Base-by-base conservation (phyloP, 2,329 filamentous ascomycete species). In the Curvularia hawaiiensis region DNA sequence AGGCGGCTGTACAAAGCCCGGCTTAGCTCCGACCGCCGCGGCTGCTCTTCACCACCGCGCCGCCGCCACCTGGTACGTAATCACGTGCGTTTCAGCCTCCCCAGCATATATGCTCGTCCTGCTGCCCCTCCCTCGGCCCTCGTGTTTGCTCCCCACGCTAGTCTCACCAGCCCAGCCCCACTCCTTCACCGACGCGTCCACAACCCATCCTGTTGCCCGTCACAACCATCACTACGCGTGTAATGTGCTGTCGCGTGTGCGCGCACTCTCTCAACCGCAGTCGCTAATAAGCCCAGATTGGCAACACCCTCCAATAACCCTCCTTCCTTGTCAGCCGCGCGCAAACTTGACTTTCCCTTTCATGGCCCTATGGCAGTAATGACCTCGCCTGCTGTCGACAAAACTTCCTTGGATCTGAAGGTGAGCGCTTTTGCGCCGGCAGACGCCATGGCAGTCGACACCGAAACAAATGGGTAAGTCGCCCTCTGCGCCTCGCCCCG, bases 381-480 rank as follows among this genome's bases (percentile, higher is more conserved):
- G 75, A 74, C 73, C 63, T 72, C 72, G 69, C 63, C 75, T 57
- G 62, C 69, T 60, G 62, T 73, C 60, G 74, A 76, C 46, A 72
- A 73, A 64, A 61, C 71, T 52, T 61, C 74, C 50, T 66, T 79
- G 69, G 83, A 83, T 68, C 75, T 82, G 68, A 87, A 85, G 78
- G 75, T 79, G 70, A 78, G 76, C 71, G 77, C 81, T 51, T 67
- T 72, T 65, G 66, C 76, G 74, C 75, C 78, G 67, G 74, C 77
- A 69, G 79, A 81, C 67, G 79, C 78, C 65, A 84, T 84, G 80
- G 79, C 81, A 58, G 77, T 84, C 56, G 79, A 85, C 68, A 73
- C 77, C 59, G 79, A 82, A 44, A 77, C 83, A 67, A 85, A 87
- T 72, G 84, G 84, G 86, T 88, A 79, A 83, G 85, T 84, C 54